Base-by-base conservation (phyloP, 176 grass and related monocot species). In the Eragrostis curvula region DNA sequence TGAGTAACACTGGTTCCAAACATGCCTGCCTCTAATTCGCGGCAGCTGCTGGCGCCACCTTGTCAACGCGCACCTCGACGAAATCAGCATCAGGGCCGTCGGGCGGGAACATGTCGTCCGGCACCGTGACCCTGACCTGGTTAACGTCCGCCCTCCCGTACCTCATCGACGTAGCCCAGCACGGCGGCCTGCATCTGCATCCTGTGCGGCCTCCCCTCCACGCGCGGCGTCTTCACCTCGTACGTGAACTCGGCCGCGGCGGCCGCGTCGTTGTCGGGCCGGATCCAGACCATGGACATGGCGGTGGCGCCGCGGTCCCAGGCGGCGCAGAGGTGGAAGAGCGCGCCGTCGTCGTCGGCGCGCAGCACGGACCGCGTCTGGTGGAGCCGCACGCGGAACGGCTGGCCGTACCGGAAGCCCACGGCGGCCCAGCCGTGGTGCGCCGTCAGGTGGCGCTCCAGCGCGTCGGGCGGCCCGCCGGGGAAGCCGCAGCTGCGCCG, bases 251-350 rank as follows among this genome's bases (percentile, higher is more conserved):
- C 59, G 3, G 45, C 81, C 46, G 8, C 46, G 1, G 8, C 46
- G 1, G 29, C 6, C 21, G 9, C 59, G 30, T 52, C 59, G 30
- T 52, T 24, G 30, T 83, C 81, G 15, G 59, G 81, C 21, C 70
- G 70, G 70, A 83, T 74, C 20, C n/a, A n/a, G 58, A 74, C 50
- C 58, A 83, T 73, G 21, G 81, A 64, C 14, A 74, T 7, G 8
- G 17, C 12, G 0, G n/a, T 12, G 6, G 30, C 1, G 8, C 29
- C 9, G 21, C 32, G 6, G 5, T 12, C 9, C 57, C 5, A 10
- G 21, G 8, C 36, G 59, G 58, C 45, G 5, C 30, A 7, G 81
- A 74, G 70, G 58, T 62, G 43, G 57, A 77, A 77, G 8, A 77
- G 23, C 23, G 8, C 23, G 41, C 41, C 52, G 52, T 56, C 74